These are phyloP conservation scores for Mucor ambiguus DNA, from an alignment of 371 early-diverging fungal species.

Conservation along the genomic window DNA sequence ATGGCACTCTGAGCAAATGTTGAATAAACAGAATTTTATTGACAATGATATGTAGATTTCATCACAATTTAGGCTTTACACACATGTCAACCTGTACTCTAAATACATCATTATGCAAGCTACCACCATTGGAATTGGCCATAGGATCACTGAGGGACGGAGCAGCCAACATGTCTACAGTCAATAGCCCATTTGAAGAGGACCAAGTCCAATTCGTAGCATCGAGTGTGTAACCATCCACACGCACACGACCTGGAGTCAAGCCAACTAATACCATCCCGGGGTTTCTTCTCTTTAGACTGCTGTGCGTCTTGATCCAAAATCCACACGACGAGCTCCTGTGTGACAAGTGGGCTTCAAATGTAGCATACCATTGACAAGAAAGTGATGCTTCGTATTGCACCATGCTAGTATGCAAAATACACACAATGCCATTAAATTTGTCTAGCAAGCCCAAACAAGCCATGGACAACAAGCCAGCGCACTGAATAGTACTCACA, in stretches of 20 bases:
- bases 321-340: conserved; percentile 15
- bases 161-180: conserved; percentile 15
- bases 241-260: background rate
- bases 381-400: background rate
- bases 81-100: background rate
- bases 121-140: background rate
- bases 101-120: conserved; percentile 8
- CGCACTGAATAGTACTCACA: conserved; percentile 7
- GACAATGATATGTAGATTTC: too few species aligned
- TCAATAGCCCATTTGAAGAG: background rate
- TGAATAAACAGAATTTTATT: background rate
- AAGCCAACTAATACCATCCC: background rate
- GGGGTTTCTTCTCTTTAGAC: background rate
- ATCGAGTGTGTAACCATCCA: background rate
- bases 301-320: conserved; percentile 13
- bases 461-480: conserved; percentile 9
- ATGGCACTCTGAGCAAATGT: background rate
- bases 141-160: background rate
- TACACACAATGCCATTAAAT: conserved; percentile 14
- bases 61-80: too few species aligned
- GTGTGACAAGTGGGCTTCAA: conserved; percentile 13
- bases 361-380: background rate
- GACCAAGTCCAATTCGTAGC: conserved; percentile 9
- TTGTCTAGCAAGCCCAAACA: conserved; percentile 32
- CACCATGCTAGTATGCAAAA: background rate